A percentile compares a stretch with the other conserved stretches of the same genome.
These are phyloP conservation scores for Pichia cabralensis DNA, from an alignment of 805 yeast species.

Conservation along the genomic window DNA sequence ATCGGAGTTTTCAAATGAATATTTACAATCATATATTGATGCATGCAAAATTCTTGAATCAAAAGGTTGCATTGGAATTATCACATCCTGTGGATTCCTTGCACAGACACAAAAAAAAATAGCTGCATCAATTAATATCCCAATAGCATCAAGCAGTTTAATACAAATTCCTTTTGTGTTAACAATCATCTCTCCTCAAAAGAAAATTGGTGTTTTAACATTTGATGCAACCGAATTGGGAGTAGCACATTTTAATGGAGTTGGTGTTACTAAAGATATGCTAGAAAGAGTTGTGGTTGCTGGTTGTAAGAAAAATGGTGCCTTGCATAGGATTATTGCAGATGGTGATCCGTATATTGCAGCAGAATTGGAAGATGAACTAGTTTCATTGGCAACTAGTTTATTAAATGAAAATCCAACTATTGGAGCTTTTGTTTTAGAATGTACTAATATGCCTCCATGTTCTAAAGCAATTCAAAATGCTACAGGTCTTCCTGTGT, in stretches of 20 bases:
- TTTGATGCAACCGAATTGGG: constrained; percentile 22
- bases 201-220: constrained; percentile 24
- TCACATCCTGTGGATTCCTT: constrained; percentile 29
- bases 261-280: constrained; percentile 21
- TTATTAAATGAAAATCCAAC: constrained; percentile 14
- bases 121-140: constrained; percentile 17
- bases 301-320: constrained; percentile 18
- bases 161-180: constrained; percentile 24
- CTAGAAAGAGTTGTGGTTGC: constrained; percentile 10
- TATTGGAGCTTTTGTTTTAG: constrained; percentile 25
- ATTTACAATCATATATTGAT: constrained; percentile 20
- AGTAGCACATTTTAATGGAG: constrained; percentile 21
- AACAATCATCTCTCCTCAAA: constrained; percentile 12
- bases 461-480: constrained; percentile 20
- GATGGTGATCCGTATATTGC: constrained; percentile 19
- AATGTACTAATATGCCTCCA: constrained; percentile 30
- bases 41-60: constrained; percentile 19
- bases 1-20: constrained; percentile 17
- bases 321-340: constrained; percentile 19
- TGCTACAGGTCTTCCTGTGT: constrained; percentile 25
- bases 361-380: constrained; percentile 19
- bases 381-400: constrained; percentile 16
- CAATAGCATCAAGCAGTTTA: constrained; percentile 26
- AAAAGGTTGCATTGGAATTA: constrained; percentile 26
- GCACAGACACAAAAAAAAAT: constrained; percentile 23